Conservation (phyloP, 345 rosid genomes). For the Draba incana region DNA sequence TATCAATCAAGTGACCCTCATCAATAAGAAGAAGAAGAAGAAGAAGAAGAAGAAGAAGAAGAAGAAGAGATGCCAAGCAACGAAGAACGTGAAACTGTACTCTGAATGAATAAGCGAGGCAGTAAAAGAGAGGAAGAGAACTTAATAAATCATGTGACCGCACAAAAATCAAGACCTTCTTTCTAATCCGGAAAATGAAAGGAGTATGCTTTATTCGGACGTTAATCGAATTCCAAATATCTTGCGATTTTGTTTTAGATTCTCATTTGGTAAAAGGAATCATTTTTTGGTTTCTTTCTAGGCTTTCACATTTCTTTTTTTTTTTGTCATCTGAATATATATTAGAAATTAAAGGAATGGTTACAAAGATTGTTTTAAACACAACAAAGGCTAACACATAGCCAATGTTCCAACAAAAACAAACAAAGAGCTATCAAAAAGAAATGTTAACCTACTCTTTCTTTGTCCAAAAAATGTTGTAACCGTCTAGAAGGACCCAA, state of each 20-base stretch:
- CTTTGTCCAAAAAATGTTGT: too few species aligned
- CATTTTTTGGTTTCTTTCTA: neutral
- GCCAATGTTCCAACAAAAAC: too few species aligned
- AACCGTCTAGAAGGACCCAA: too few species aligned
- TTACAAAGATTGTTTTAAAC: too few species aligned
- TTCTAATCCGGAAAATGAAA: conserved; percentile 9
- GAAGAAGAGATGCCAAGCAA: conserved; percentile 48
- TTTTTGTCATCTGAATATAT: too few species aligned
- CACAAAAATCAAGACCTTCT: conserved; percentile 26
- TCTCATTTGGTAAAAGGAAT: neutral
- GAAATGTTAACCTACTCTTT: too few species aligned
- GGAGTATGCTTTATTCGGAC: conserved; percentile 44
- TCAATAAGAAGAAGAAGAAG: conserved; percentile 1
- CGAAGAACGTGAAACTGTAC: conserved; percentile 44
- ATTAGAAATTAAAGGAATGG: too few species aligned
- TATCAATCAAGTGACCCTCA: conserved; percentile 11
- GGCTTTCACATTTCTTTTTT: too few species aligned
- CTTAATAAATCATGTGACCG: conserved; percentile 37
- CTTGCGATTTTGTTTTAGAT: neutral
- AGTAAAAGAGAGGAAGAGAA: too few species aligned
- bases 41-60: neutral
- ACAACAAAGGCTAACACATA: too few species aligned
- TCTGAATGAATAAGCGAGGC: neutral
- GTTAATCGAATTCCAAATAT: conserved; percentile 34
- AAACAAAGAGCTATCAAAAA: too few species aligned